These are phyloP conservation scores for Epichloe scottii DNA, from an alignment of 2,329 filamentous ascomycete species.

Conservation along the genomic window DNA sequence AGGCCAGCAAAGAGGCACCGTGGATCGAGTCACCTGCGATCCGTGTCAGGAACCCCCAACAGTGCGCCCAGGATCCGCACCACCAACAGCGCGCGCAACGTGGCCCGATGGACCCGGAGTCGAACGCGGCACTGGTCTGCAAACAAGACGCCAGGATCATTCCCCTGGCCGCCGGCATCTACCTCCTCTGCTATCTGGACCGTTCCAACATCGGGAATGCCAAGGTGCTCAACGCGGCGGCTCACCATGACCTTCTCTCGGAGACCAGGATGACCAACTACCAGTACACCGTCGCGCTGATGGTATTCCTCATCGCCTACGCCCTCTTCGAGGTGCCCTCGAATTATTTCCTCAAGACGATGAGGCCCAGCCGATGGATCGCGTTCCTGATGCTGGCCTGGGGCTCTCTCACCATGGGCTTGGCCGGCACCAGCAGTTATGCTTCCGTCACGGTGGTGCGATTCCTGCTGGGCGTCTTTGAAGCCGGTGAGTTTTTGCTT, in stretches of 20 bases:
- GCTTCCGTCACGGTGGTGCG: slow-evolving; percentile 52
- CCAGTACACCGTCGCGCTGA: slow-evolving; percentile 47
- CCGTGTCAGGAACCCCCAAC: too few species aligned
- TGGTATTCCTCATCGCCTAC: slow-evolving; percentile 50
- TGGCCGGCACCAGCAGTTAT: slow-evolving; percentile 51
- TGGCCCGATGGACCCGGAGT: neutral
- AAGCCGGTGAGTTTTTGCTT: slow-evolving; percentile 30
- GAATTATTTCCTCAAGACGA: slow-evolving; percentile 53
- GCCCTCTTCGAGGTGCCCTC: slow-evolving; percentile 51
- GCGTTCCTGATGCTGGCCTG: slow-evolving; percentile 54
- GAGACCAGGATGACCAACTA: slow-evolving; percentile 48
- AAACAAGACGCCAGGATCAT: slow-evolving; percentile 53
- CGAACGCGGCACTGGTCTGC: neutral
- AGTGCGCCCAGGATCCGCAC: neutral
- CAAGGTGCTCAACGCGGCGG: slow-evolving; percentile 50
- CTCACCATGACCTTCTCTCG: slow-evolving; percentile 47
- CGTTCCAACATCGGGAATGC: slow-evolving; percentile 59
- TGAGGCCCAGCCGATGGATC: slow-evolving; percentile 50
- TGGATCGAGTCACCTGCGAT: neutral
- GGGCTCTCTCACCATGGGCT: slow-evolving; percentile 54
- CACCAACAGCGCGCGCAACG: neutral
- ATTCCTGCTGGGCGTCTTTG: slow-evolving; percentile 54
- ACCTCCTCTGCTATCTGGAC: slow-evolving; percentile 56
- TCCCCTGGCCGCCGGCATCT: slow-evolving; percentile 50
- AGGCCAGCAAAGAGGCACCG: neutral